A percentile compares a stretch with the other conserved stretches of the same genome.
Conservation (phyloP, 805 yeast species). For the Scheffersomyces coipomensis region DNA sequence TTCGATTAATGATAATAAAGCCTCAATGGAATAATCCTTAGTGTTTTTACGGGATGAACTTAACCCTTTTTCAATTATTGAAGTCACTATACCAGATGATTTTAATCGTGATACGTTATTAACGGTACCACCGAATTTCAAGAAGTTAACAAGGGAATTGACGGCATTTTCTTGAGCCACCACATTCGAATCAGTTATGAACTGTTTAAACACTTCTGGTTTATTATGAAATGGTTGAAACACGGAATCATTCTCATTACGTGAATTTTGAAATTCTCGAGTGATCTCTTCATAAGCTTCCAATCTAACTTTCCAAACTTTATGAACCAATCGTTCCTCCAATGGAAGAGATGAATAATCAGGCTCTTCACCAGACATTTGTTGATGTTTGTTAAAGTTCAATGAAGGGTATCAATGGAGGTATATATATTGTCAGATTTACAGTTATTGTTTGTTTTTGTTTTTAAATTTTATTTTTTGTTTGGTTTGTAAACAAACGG, state of each 20-base stretch:
- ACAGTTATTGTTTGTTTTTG: background rate
- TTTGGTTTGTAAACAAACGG: background rate
- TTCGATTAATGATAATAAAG: constrained; percentile 62
- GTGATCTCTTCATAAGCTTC: constrained; percentile 73
- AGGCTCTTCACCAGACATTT: constrained; percentile 42
- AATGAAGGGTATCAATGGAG: too few species aligned
- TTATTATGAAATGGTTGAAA: constrained; percentile 49
- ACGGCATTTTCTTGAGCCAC: constrained; percentile 89
- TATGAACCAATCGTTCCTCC: constrained; percentile 63
- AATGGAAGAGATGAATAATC: constrained; percentile 66
- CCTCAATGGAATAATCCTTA: constrained; percentile 61
- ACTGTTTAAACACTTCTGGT: constrained; percentile 55
- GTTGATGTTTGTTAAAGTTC: background rate
- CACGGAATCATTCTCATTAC: constrained; percentile 54
- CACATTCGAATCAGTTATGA: constrained; percentile 78
- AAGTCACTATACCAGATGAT: constrained; percentile 37
- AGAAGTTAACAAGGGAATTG: constrained; percentile 49
- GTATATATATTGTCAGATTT: background rate
- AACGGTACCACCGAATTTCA: constrained; percentile 54
- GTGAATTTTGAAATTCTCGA: constrained; percentile 49
- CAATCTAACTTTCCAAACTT: constrained; percentile 83
- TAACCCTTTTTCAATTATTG: constrained; percentile 79
- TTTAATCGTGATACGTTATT: constrained; percentile 41
- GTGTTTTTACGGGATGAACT: constrained; percentile 75
- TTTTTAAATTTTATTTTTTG: background rate